These are phyloP conservation scores for Aschersonia sp. DNA, from an alignment of 2,329 filamentous ascomycete species.

Conservation along the genomic window DNA sequence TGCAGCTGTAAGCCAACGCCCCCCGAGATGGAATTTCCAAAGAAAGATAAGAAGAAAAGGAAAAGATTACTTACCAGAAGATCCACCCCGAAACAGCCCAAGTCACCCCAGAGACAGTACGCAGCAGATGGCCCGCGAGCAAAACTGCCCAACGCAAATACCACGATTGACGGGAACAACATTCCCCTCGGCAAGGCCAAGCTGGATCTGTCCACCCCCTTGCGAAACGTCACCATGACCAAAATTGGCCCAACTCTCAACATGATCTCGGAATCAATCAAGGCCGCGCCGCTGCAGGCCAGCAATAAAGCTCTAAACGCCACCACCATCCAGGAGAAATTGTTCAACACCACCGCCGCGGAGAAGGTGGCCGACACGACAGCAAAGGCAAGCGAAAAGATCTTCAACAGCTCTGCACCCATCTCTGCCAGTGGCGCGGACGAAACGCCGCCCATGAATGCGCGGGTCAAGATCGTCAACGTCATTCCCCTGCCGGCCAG, in stretches of 20 bases:
- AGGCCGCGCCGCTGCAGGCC: no score
- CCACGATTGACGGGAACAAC: not conserved
- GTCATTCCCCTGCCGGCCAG: not conserved
- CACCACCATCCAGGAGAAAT: not conserved
- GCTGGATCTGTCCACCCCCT: not conserved
- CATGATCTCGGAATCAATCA: not conserved
- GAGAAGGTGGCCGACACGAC: not conserved
- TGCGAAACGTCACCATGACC: not conserved
- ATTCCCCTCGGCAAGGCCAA: not conserved
- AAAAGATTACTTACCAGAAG: not conserved
- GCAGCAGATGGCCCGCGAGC: no score
- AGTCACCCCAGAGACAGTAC: not conserved
- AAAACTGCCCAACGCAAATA: not conserved
- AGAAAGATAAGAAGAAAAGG: not conserved
- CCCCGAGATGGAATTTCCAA: no score
- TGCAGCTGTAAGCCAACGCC: not conserved
- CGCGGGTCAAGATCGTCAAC: not conserved
- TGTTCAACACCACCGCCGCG: not conserved
- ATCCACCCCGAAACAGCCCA: not conserved
- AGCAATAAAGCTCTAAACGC: not conserved
- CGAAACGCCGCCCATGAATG: not conserved
- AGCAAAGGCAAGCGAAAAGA: not conserved
- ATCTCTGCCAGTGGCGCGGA: no score
- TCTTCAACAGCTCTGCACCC: not conserved
- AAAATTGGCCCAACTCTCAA: not conserved